Evolutionary conservation across 75 land plant genomes (phyloP).

Genomic region (Isoetes taiwanensis): DNA sequence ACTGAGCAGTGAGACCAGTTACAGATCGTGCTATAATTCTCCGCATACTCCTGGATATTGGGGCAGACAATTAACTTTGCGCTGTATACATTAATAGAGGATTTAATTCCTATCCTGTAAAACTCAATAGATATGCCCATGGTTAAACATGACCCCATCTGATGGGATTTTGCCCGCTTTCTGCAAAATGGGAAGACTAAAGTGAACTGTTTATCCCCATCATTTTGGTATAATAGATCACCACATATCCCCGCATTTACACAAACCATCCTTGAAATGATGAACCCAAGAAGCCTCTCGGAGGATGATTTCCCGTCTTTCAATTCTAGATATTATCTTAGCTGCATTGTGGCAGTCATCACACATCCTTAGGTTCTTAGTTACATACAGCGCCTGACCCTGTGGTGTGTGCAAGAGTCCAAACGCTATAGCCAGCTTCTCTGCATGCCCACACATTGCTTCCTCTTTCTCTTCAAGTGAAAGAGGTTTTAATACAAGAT

Average conservation of each 20-base stretch:
- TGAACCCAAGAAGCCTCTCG: conserved; percentile 48
- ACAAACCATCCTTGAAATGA: conserved; percentile 41
- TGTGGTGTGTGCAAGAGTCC: conserved; percentile 28
- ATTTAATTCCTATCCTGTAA: too few relatives aligned
- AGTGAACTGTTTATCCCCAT: too few relatives aligned
- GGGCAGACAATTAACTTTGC: too few relatives aligned
- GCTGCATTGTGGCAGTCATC: conserved; percentile 41
- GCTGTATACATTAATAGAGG: too few relatives aligned
- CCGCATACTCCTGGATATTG: too few relatives aligned
- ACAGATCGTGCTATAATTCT: too few relatives aligned
- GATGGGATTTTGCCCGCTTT: too few relatives aligned
- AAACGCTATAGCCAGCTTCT: conserved; percentile 52
- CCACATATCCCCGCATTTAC: conserved; percentile 55
- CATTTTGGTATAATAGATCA: too few relatives aligned
- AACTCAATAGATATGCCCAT: too few relatives aligned
- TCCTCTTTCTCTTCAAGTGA: conserved; percentile 46
- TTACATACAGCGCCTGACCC: conserved; percentile 23
- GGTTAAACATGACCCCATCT: too few relatives aligned
- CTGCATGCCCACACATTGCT: conserved; percentile 38
- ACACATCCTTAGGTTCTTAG: conserved; percentile 51
- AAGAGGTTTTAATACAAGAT: conserved; percentile 33
- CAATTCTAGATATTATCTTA: conserved; percentile 45
- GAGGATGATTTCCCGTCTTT: conserved; percentile 36
- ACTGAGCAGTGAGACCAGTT: too few relatives aligned
- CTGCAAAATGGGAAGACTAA: too few relatives aligned